Base-by-base conservation (phyloP, 305 asterid genomes). In the Plantago lanceolata region DNA sequence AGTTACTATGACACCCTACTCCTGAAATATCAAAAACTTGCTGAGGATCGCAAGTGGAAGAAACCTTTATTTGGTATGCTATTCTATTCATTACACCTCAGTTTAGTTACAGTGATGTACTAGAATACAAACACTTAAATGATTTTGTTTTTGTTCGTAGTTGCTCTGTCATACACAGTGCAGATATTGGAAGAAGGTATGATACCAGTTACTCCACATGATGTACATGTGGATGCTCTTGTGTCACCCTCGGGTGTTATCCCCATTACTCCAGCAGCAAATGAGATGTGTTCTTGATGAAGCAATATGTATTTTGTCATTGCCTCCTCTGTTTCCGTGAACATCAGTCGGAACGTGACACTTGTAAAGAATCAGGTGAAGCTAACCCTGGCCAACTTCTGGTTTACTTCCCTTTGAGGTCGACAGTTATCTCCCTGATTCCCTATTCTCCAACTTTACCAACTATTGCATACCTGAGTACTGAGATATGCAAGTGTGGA, bases 1-100 rank as follows among this genome's bases (percentile, higher is more conserved):
- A 86, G 95, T 58, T 90, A 88, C 55, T 90, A 90, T 6, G 96
- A 90, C 63, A 73, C 89, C 14, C 86, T 90, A 73, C 84, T 88
- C 68, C 66, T 78, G 18, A 82, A 79, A 67, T 93, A 89, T 71
- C 71, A 72, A 72, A 87, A 82, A 66, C 99, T 81, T 9, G 88
- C 86, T 8, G 63, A 68, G 73, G 85, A 82, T 49, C 74, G 76
- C 57, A 79, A 80, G 37, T 90, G 97, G 96, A 85, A 82, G 85
- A 88, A 75, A 64, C 95, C 97, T 61, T 76, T 88, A 56, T 72
- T 81, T 18, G 80, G 96, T 86, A 76, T 37, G 78, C 60, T 59
- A 17, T 37, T 68, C 28, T 8, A 54, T 40, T 47, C 64, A 21
- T 19, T 48, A 6, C 51, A 51, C 63, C 19, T 13, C 0, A 5